These are phyloP conservation scores for Ustanciosporium gigantosporum DNA, from an alignment of 1,284 basidiomycete genomes.

Conservation along the genomic window DNA sequence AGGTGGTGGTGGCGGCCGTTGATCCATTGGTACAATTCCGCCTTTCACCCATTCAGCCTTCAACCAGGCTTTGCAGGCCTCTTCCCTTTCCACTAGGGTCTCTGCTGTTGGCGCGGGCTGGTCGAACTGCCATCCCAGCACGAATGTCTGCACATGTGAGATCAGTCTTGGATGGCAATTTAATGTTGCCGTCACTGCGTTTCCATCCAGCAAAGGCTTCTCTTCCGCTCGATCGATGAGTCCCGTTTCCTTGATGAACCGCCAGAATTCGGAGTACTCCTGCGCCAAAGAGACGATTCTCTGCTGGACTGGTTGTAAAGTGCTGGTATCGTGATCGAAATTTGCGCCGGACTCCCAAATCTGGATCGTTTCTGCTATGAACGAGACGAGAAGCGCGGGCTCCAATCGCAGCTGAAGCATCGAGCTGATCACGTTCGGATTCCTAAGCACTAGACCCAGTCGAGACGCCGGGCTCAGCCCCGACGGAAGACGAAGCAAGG, in stretches of 20 bases:
- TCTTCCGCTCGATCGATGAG: slow-evolving; percentile 25
- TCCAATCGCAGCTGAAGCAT: slow-evolving; percentile 23
- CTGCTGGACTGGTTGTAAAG: slow-evolving; percentile 3
- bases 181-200: slow-evolving; percentile 32
- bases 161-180: slow-evolving; percentile 40
- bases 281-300: slow-evolving; percentile 7
- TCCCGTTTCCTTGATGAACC: slow-evolving; percentile 10
- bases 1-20: slow-evolving; percentile 18
- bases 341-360: slow-evolving; percentile 5
- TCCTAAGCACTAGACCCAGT: slow-evolving; percentile 40
- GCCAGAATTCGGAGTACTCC: slow-evolving; percentile 38
- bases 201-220: slow-evolving; percentile 50
- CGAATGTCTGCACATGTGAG: slow-evolving; percentile 38
- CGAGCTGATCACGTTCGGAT: slow-evolving; percentile 17
- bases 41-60: slow-evolving; percentile 45
- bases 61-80: slow-evolving; percentile 39
- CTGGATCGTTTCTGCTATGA: slow-evolving; percentile 27
- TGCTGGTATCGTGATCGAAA: slow-evolving; percentile 5
- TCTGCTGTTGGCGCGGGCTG: neutral
- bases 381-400: slow-evolving; percentile 31
- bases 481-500: slow-evolving; percentile 11
- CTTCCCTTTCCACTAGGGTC: neutral
- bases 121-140: slow-evolving; percentile 52
- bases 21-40: slow-evolving; percentile 39
- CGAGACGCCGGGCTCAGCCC: slow-evolving; percentile 21